Evolutionary conservation across 164 flowering plant species (phyloP), one percentile per base, ranked within the genome.

Genomic region (Liquidambar formosana): DNA sequence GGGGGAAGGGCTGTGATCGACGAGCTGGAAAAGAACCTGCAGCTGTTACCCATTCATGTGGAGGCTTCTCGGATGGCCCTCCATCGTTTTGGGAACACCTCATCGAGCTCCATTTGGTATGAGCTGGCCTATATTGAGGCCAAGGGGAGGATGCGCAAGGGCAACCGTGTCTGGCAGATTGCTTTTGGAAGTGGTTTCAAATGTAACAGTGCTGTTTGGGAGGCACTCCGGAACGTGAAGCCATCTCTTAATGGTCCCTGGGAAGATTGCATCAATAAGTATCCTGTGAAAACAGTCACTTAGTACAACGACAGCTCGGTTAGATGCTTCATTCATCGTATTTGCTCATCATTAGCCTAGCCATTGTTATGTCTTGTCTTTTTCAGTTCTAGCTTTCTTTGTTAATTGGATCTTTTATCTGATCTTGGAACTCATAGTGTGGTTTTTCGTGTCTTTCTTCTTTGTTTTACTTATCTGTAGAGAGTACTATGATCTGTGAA

Each of bases 1-100:
- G 41, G 84, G 2, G 84, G 84, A 16, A 75, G 81, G 69, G 84
- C 81, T 23, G 83, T 79, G 76, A 75, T 82, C 12, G 83, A 82
- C 57, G 83, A 77, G 64, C 69, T 82, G 47, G 86, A 83, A 80
- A 80, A 76, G 80, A 83, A 78, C 53, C 45, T 83, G 65, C 73
- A 76, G 71, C 70, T 83, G 60, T 38, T 26, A 1, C 78, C 76
- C 12, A 18, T 52, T 14, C 80, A 80, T 49, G 78, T 80, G 8
- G 86, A 82, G 76, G 78, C 86, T 16, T 83, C 86, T 19, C 44
- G 86, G 48, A 82, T 80, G 84, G 69, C 83, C 0, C 76, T 83
- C 1, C 79, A 82, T 26, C 48, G 86, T 1, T 82, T 78, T 70
- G 83, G 86, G 10, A 82, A 82, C 74, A 78, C 83, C 0, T 83